These are phyloP conservation scores for Zhuliangozyma blackwelliae DNA, from an alignment of 1,139 yeast species.

Conservation along the genomic window DNA sequence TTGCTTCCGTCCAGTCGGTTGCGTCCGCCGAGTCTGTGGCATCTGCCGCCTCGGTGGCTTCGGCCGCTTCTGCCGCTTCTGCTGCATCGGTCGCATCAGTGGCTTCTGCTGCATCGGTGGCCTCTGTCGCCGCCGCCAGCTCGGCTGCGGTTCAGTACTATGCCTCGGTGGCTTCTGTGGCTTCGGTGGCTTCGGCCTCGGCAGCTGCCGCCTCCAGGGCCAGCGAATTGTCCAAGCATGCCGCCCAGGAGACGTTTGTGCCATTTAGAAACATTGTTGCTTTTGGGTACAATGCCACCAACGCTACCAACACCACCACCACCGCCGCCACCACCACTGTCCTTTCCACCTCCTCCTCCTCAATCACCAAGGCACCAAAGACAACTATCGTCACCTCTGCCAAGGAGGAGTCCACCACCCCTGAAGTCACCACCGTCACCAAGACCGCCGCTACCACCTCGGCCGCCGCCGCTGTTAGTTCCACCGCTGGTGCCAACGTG, in stretches of 20 bases:
- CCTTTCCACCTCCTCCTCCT: slow-evolving; percentile 3
- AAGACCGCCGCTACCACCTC: slow-evolving; percentile 12
- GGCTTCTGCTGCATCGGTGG: slow-evolving; percentile 4
- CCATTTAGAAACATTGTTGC: slow-evolving; percentile 45
- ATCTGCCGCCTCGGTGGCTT: slow-evolving; percentile 14
- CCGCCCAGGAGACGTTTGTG: slow-evolving; percentile 20
- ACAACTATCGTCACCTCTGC: too few relatives aligned
- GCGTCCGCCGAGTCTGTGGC: slow-evolving; percentile 11
- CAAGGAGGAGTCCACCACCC: too few relatives aligned
- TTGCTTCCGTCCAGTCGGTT: slow-evolving; percentile 14
- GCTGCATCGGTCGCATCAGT: slow-evolving; percentile 11
- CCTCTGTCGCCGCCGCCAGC: slow-evolving; percentile 5
- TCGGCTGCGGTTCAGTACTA: slow-evolving; percentile 2
- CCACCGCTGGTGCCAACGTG: slow-evolving; percentile 11
- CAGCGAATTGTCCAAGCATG: slow-evolving; percentile 5
- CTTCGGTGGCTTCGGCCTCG: too few relatives aligned
- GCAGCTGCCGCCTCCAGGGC: slow-evolving; percentile 1
- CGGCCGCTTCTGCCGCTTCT: slow-evolving; percentile 6
- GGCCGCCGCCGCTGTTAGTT: slow-evolving; percentile 15
- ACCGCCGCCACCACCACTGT: not conserved
- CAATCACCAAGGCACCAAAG: not conserved
- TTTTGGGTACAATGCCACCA: slow-evolving; percentile 35
- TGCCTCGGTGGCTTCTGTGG: too few relatives aligned
- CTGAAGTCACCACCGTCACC: not conserved
- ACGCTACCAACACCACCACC: slow-evolving; percentile 11